Base-by-base conservation (phyloP, 2,329 filamentous ascomycete species). In the Cladosporium velox region DNA sequence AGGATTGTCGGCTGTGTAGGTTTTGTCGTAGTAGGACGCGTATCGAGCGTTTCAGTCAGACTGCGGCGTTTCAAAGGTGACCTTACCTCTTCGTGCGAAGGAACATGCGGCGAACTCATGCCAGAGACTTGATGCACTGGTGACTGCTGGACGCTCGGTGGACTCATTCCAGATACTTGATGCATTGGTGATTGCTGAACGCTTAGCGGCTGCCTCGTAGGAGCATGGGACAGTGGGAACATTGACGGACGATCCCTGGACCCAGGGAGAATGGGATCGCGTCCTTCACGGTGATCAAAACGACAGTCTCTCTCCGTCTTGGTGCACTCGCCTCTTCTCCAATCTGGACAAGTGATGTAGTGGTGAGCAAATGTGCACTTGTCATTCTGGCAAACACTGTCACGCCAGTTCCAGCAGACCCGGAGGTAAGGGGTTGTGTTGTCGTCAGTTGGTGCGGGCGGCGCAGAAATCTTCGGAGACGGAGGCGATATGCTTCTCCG, bases 331-430 rank as follows among this genome's bases (percentile, higher is more conserved):
- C 65, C 61, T 11, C 47, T 24, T 4, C 51, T 62, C 72, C 71
- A 73, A 35, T 65, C 69, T 47, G 64, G 65, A 58, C 72, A 74
- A 2, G 71, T 72, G 21, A 66, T 65, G n/a, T 63, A 68, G 11
- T 58, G 54, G 54, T 75, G 73, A 24, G 73, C 71, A 49, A 67
- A 75, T 24, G 24, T 24, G 24, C 24, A 24, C 24, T 24, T 24
- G 24, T 24, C 24, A 24, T 24, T 24, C 24, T 24, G 24, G 24
- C 24, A 24, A 24, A 24, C 24, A 24, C 24, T 24, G 24, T 24
- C 24, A 2, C 47, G 49, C 70, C 69, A 72, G 14, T 57, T 66
- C 41, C 51, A 60, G 52, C 71, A 72, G 3, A 66, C 68, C 28
- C 55, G 61, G 5, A 4, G 28, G 15, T 49, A 21, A n/a, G 51